Evolutionary conservation across 106 monocot genomes (phyloP).

Genomic region (Acanthochlamys bracteata): DNA sequence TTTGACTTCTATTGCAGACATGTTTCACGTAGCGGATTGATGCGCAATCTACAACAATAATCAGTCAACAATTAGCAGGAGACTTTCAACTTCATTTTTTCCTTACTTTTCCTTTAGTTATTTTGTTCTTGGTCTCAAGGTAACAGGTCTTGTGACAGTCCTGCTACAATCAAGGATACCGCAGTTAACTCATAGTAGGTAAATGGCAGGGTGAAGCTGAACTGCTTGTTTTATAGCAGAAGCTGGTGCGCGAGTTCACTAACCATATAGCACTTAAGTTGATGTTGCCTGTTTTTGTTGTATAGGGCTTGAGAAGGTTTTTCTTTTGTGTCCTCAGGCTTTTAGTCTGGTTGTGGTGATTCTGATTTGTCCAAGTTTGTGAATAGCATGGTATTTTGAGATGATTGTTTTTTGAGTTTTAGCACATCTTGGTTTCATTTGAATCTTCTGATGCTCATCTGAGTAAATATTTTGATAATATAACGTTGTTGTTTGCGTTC

Average conservation of each 20-base stretch:
- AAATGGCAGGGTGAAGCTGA: not conserved
- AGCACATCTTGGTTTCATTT: no score
- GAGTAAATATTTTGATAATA: no score
- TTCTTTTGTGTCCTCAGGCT: conserved; percentile 1
- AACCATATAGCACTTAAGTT: not conserved
- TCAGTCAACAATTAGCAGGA: not conserved
- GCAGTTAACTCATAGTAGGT: not conserved
- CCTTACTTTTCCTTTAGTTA: not conserved
- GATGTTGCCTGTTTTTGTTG: conserved; percentile 14
- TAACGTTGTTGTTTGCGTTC: no score
- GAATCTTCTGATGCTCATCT: no score
- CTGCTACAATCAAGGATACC: not conserved
- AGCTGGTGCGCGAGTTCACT: not conserved
- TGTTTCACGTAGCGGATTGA: conserved; percentile 33
- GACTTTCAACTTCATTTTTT: no score
- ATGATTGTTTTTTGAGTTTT: no score
- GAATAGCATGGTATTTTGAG: conserved; percentile 29
- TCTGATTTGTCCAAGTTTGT: conserved; percentile 20
- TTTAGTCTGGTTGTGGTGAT: not conserved
- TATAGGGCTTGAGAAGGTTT: conserved; percentile 1
- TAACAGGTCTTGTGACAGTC: not conserved
- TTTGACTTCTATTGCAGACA: conserved; percentile 20
- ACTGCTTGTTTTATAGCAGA: conserved; percentile 3
- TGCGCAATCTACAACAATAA: conserved; percentile 41
- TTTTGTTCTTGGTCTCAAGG: conserved; percentile 6